These are phyloP conservation scores for Nakaseomyces sp. DNA, from an alignment of 1,139 yeast genomes.

Conservation along the genomic window DNA sequence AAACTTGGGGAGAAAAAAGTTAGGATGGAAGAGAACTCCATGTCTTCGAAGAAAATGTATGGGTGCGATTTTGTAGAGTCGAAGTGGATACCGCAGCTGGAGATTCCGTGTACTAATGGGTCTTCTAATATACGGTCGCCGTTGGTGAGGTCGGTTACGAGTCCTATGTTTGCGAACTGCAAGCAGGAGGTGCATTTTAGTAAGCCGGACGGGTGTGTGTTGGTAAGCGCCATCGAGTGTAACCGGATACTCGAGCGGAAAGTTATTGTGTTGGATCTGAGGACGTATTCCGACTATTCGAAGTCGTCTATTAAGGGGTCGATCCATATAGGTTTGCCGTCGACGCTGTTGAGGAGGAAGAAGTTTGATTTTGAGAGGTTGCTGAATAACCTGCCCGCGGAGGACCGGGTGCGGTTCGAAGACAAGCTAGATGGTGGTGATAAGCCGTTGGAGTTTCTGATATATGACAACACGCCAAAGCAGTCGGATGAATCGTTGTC, in stretches of 20 bases:
- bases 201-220: constrained; percentile 18
- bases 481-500: constrained; percentile 31
- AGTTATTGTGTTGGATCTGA: constrained; percentile 49
- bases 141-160: constrained; percentile 14
- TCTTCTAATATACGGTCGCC: constrained; percentile 7
- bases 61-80: constrained; percentile 1
- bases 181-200: constrained; percentile 20
- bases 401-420: constrained; percentile 32
- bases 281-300: constrained; percentile 60
- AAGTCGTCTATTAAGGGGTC: constrained; percentile 46
- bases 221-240: constrained; percentile 20
- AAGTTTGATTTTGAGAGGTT: constrained; percentile 49
- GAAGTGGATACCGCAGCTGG: not conserved
- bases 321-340: constrained; percentile 64
- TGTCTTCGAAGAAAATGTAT: not conserved
- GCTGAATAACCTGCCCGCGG: constrained; percentile 28
- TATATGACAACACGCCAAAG: constrained; percentile 32
- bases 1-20: no score
- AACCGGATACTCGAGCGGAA: constrained; percentile 13
- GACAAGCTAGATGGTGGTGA: constrained; percentile 13
- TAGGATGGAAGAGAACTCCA: constrained; percentile 1
- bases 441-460: constrained; percentile 23
- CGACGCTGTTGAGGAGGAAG: constrained; percentile 63
- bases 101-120: constrained; percentile 1
- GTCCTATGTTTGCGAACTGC: constrained; percentile 12